These are phyloP conservation scores for Fusarium penzigii DNA, from an alignment of 2,329 filamentous ascomycete genomes.

Conservation along the genomic window DNA sequence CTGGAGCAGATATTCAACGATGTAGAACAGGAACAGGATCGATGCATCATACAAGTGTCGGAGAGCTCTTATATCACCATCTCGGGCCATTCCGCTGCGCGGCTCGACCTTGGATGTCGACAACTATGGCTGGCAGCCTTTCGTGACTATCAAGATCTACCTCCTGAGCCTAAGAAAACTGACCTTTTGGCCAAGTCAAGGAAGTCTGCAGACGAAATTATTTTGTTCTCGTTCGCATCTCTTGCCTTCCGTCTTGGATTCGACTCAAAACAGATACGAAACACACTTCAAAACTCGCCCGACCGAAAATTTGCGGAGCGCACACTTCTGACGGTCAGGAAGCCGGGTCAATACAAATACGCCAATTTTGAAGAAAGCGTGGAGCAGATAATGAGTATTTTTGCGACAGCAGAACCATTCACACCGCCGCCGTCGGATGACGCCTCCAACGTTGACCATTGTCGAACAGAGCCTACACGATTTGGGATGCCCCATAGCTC, in stretches of 20 bases:
- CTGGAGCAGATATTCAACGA: background rate
- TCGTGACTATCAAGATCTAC: constrained; percentile 8
- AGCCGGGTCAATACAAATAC: too few species aligned
- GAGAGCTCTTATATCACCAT: background rate
- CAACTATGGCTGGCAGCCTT: constrained; percentile 12
- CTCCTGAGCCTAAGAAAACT: background rate
- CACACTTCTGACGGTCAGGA: constrained; percentile 3
- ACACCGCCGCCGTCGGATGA: too few species aligned
- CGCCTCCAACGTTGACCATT: too few species aligned
- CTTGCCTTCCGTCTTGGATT: constrained; percentile 10
- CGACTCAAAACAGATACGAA: constrained; percentile 9
- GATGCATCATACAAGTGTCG: constrained; percentile 9
- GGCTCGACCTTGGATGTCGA: constrained; percentile 9
- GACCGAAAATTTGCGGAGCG: constrained; percentile 5
- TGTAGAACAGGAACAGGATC: background rate
- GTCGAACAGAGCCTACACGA: too few species aligned
- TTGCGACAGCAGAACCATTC: too few species aligned
- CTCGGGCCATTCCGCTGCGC: constrained; percentile 1
- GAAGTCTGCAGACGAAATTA: constrained; percentile 8
- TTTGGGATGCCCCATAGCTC: too few species aligned
- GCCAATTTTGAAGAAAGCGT: too few species aligned
- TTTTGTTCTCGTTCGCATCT: constrained; percentile 7
- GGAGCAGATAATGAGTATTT: too few species aligned
- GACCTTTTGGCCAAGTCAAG: too few species aligned
- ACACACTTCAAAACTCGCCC: constrained; percentile 1